These are phyloP conservation scores for Incumbomyces lentus DNA, from an alignment of 2,329 filamentous ascomycete species.

Conservation along the genomic window DNA sequence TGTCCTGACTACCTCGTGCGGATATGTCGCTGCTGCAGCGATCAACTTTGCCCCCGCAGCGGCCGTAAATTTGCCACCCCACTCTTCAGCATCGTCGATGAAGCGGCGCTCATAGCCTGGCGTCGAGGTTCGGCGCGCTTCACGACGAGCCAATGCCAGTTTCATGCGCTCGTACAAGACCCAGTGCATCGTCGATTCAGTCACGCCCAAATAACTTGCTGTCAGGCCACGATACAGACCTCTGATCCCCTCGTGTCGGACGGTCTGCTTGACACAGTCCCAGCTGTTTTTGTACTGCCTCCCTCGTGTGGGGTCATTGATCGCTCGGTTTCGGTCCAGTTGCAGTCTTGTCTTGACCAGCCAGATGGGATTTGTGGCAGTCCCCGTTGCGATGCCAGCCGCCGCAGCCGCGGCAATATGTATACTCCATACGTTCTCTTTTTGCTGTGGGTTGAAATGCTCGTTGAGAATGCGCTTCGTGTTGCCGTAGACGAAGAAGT, in stretches of 20 bases:
- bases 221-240: conserved; percentile 85
- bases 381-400: conserved; percentile 77
- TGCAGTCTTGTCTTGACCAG: conserved; percentile 88
- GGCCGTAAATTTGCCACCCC: conserved; percentile 67
- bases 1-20: conserved; percentile 82
- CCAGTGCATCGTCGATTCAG: conserved; percentile 87
- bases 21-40: conserved; percentile 76
- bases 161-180: conserved; percentile 92
- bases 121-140: conserved; percentile 48
- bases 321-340: conserved; percentile 73
- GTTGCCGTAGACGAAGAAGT: conserved; percentile 90
- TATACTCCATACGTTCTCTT: conserved; percentile 38
- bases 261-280: conserved; percentile 75
- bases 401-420: conserved; percentile 66
- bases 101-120: conserved; percentile 52
- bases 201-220: conserved; percentile 82
- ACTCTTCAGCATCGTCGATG: conserved; percentile 67
- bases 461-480: conserved; percentile 73
- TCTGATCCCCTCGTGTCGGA: conserved; percentile 67
- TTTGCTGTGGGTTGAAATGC: conserved; percentile 55
- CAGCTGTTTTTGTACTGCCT: conserved; percentile 76
- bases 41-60: conserved; percentile 79
- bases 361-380: conserved; percentile 93
- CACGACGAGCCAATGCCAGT: conserved; percentile 52
- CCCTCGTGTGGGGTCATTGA: conserved; percentile 40